These are phyloP conservation scores for Lactuca sativa DNA, from an alignment of 129 eudicot genomes.

Conservation along the genomic window DNA sequence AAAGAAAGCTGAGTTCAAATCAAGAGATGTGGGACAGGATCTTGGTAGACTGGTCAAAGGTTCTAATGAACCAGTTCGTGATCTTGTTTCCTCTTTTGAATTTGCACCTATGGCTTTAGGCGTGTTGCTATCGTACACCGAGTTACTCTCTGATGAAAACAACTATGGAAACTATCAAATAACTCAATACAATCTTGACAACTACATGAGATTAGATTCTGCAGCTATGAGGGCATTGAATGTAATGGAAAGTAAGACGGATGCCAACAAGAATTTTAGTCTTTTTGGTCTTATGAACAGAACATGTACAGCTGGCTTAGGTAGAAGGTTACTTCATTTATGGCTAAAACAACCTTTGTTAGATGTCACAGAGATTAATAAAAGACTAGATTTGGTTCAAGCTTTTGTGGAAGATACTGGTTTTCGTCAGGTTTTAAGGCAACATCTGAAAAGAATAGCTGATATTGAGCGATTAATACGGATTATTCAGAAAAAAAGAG, in stretches of 20 bases:
- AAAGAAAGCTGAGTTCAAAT: constrained; percentile 80
- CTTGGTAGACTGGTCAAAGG: constrained; percentile 94
- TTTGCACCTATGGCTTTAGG: constrained; percentile 76
- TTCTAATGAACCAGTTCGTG: constrained; percentile 77
- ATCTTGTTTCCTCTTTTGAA: constrained; percentile 71
- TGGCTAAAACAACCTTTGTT: constrained; percentile 94
- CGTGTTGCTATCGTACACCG: constrained; percentile 68
- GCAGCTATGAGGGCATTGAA: constrained; percentile 96
- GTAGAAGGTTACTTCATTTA: constrained; percentile 84
- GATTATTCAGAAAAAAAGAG: constrained; percentile 64
- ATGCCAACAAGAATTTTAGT: constrained; percentile 90
- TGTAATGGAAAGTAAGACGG: constrained; percentile 97
- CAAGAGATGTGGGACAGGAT: constrained; percentile 72
- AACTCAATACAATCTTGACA: constrained; percentile 60
- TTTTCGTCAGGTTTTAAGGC: constrained; percentile 84
- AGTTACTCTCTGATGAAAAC: constrained; percentile 83
- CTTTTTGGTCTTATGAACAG: constrained; percentile 94
- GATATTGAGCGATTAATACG: constrained; percentile 81
- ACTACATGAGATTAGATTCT: constrained; percentile 93
- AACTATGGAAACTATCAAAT: constrained; percentile 68
- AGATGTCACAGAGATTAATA: constrained; percentile 73
- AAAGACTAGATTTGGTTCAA: constrained; percentile 83
- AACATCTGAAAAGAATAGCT: constrained; percentile 80
- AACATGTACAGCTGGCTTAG: constrained; percentile 98
- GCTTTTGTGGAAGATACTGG: constrained; percentile 94